phyloP scores from a whole-genome alignment of 164 flowering plant genomes.

The Piper longum region DNA sequence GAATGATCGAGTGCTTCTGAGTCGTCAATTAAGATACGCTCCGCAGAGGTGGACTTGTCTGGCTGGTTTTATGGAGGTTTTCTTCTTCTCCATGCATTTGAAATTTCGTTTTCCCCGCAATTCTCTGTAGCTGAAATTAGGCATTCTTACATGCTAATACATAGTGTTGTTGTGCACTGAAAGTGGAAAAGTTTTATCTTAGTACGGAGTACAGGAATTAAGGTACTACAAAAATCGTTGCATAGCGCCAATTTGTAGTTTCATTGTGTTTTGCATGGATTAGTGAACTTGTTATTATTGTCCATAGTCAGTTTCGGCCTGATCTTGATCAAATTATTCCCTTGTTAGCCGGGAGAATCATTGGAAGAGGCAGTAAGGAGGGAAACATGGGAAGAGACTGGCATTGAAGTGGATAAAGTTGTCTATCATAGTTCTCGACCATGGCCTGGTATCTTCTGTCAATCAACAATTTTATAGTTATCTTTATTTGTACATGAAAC shows the following conservation, averaged over 20 bases:
- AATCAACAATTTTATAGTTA: conserved; percentile 1
- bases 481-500: too few species aligned
- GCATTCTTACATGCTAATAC: too few species aligned
- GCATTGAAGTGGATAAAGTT: conserved; percentile 93
- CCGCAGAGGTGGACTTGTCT: conserved; percentile 98
- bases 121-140: too few species aligned
- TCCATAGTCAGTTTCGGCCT: not conserved
- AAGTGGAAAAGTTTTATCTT: too few species aligned
- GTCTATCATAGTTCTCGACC: conserved; percentile 96
- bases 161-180: too few species aligned
- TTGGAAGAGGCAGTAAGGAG: conserved; percentile 97
- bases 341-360: conserved; percentile 89
- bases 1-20: conserved; percentile 74
- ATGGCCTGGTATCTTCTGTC: conserved; percentile 69
- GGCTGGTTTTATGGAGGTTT: conserved; percentile 93
- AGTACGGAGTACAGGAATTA: too few species aligned
- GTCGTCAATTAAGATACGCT: conserved; percentile 70
- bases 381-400: conserved; percentile 97
- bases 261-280: too few species aligned
- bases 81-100: not conserved
- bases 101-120: too few species aligned
- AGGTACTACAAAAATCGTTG: too few species aligned
- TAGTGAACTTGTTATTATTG: not conserved
- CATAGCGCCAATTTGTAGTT: too few species aligned
- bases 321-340: not conserved